Evolutionary conservation across 2,329 filamentous ascomycete species (phyloP).

Genomic region (Penicillium nordicum): DNA sequence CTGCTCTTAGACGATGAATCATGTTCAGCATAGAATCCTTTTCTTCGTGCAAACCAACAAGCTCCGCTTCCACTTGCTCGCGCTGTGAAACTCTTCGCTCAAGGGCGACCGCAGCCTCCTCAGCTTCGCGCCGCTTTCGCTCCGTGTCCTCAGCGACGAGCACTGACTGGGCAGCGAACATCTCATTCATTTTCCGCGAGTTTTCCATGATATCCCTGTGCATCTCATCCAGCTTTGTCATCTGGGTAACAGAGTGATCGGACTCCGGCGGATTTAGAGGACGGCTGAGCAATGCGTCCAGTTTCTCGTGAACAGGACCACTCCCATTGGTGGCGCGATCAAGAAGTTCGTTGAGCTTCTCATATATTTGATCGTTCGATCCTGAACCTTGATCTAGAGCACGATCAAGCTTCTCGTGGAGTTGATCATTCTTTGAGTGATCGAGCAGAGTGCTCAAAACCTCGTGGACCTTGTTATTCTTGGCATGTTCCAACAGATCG

Average conservation of each 20-base stretch:
- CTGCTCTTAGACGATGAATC: slow-evolving; percentile 46
- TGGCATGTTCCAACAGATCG: slow-evolving; percentile 38
- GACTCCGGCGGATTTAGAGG: slow-evolving; percentile 54
- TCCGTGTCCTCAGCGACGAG: slow-evolving; percentile 72
- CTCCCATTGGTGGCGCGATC: slow-evolving; percentile 31
- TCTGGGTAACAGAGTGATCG: slow-evolving; percentile 67
- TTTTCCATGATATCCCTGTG: slow-evolving; percentile 82
- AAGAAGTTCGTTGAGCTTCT: slow-evolving; percentile 52
- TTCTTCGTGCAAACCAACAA: slow-evolving; percentile 53
- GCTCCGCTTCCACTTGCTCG: slow-evolving; percentile 56
- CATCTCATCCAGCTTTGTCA: slow-evolving; percentile 82
- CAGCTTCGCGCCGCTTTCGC: slow-evolving; percentile 71
- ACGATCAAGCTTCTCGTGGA: slow-evolving; percentile 59
- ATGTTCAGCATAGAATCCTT: slow-evolving; percentile 60
- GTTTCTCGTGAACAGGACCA: slow-evolving; percentile 33
- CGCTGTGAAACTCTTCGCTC: slow-evolving; percentile 70
- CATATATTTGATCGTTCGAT: slow-evolving; percentile 48
- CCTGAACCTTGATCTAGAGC: slow-evolving; percentile 36
- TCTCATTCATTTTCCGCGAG: slow-evolving; percentile 77
- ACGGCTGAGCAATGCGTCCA: slow-evolving; percentile 52
- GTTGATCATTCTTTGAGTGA: slow-evolving; percentile 49
- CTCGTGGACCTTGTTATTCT: slow-evolving; percentile 56
- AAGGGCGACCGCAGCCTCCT: slow-evolving; percentile 75
- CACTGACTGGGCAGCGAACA: slow-evolving; percentile 44
- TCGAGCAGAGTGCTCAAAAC: slow-evolving; percentile 51